Conservation (phyloP, 169 alveolate genomes). For the Theileria orientalis region DNA sequence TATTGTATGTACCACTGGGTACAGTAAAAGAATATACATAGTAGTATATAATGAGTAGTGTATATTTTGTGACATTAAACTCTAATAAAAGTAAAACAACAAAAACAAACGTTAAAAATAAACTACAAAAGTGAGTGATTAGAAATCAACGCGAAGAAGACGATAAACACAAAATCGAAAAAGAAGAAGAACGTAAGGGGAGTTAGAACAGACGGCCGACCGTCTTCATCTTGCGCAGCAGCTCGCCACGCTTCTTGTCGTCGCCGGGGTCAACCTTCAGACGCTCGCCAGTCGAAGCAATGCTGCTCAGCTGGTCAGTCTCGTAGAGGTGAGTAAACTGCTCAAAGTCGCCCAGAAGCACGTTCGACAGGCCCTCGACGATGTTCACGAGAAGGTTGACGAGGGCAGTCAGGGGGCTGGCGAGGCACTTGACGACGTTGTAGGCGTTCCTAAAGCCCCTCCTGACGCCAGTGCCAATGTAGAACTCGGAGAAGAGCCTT, state of each 20-base stretch:
- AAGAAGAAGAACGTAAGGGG: too few species aligned
- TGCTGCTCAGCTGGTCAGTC: conserved; percentile 48
- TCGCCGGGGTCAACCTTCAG: too few species aligned
- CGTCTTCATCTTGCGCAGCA: too few species aligned
- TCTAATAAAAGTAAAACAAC: too few species aligned
- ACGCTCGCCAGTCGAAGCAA: not conserved
- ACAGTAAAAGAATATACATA: not conserved
- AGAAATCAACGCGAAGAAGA: too few species aligned
- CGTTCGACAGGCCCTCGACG: conserved; percentile 87
- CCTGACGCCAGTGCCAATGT: conserved; percentile 64
- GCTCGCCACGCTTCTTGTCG: too few species aligned
- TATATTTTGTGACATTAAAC: too few species aligned
- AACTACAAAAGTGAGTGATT: too few species aligned
- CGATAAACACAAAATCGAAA: too few species aligned
- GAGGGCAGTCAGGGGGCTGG: conserved; percentile 84
- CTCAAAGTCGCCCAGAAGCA: conserved; percentile 87
- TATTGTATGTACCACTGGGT: not conserved
- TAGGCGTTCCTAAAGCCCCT: conserved; percentile 31
- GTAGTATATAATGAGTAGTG: too few species aligned
- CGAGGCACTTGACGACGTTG: conserved; percentile 69
- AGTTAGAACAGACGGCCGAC: too few species aligned
- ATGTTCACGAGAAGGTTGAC: conserved; percentile 82
- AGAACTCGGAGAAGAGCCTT: conserved; percentile 72
- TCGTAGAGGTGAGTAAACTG: conserved; percentile 78
- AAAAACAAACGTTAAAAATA: too few species aligned